A percentile compares a stretch with the other conserved stretches of the same genome.
Evolutionary conservation across 2,329 filamentous ascomycete genomes (phyloP).

Genomic region (Neopestalotiopsis rosae): DNA sequence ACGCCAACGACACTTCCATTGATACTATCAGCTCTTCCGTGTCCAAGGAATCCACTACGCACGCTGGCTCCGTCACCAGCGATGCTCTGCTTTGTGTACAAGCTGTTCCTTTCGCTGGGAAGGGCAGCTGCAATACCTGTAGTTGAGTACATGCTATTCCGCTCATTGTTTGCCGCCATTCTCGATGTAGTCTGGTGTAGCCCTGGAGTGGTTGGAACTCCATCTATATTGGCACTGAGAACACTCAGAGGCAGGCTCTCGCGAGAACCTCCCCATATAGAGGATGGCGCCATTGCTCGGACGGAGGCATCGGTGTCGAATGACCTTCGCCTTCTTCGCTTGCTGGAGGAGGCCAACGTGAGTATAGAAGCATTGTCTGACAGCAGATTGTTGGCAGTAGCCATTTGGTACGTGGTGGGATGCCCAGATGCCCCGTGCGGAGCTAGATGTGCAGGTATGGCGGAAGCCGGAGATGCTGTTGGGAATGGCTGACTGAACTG

Average conservation of each 20-base stretch:
- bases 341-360: conserved; percentile 82
- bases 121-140: conserved; percentile 71
- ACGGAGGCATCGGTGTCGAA: conserved; percentile 88
- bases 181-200: conserved; percentile 56
- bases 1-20: conserved; percentile 73
- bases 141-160: conserved; percentile 82
- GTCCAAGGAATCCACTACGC: conserved; percentile 77
- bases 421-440: conserved; percentile 53
- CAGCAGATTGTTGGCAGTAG: conserved; percentile 80
- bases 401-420: conserved; percentile 76
- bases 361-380: conserved; percentile 88
- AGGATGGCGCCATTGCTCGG: conserved; percentile 81
- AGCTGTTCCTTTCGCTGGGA: conserved; percentile 79
- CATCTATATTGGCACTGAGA: conserved; percentile 72
- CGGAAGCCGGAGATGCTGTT: conserved; percentile 68
- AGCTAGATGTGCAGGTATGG: conserved; percentile 73
- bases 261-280: conserved; percentile 80
- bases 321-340: conserved; percentile 76
- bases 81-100: conserved; percentile 69
- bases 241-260: conserved; percentile 82
- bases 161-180: conserved; percentile 56
- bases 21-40: conserved; percentile 82
- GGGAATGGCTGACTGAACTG: conserved; percentile 72
- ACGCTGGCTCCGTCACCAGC: conserved; percentile 75
- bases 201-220: conserved; percentile 51